phyloP scores from a whole-genome alignment of 306 rosid genomes.

The Nissolia schottii region DNA sequence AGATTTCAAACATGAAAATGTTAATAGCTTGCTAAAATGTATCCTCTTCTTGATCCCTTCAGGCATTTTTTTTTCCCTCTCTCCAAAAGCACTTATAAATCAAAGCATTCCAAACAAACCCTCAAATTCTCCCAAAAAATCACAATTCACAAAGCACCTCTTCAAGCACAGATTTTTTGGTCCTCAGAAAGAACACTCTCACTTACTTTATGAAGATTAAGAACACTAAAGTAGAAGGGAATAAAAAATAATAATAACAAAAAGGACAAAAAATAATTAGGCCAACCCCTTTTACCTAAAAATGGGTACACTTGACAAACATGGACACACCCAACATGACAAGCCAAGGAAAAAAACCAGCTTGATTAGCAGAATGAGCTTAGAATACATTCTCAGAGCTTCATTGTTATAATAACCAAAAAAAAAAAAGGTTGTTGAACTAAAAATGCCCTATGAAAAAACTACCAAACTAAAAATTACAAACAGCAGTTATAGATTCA shows the following conservation, averaged over 20 bases:
- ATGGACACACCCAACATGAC: slow-evolving; percentile 8
- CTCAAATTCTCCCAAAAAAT: slow-evolving; percentile 20
- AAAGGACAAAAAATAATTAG: not conserved
- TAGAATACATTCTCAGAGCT: slow-evolving; percentile 20
- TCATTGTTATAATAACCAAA: not conserved
- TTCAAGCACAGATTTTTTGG: slow-evolving; percentile 22
- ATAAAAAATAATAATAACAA: no score
- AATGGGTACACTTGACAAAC: slow-evolving; percentile 22
- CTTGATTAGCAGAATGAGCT: slow-evolving; percentile 25
- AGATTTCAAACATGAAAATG: slow-evolving; percentile 56
- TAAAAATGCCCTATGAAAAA: slow-evolving; percentile 7
- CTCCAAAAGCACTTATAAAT: slow-evolving; percentile 20
- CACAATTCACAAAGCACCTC: slow-evolving; percentile 25
- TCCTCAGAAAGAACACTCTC: not conserved
- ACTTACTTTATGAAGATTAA: not conserved
- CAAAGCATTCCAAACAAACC: slow-evolving; percentile 11
- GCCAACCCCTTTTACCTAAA: slow-evolving; percentile 40
- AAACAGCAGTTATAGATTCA: not conserved
- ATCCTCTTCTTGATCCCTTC: slow-evolving; percentile 45
- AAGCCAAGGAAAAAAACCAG: slow-evolving; percentile 8
- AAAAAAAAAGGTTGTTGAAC: not conserved
- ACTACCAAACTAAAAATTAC: not conserved
- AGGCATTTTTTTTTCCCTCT: slow-evolving; percentile 50
- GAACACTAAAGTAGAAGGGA: slow-evolving; percentile 10
- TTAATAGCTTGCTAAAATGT: slow-evolving; percentile 62